phyloP scores from a whole-genome alignment of 352 stramenopile species.

The Phytophthora pistaciae region DNA sequence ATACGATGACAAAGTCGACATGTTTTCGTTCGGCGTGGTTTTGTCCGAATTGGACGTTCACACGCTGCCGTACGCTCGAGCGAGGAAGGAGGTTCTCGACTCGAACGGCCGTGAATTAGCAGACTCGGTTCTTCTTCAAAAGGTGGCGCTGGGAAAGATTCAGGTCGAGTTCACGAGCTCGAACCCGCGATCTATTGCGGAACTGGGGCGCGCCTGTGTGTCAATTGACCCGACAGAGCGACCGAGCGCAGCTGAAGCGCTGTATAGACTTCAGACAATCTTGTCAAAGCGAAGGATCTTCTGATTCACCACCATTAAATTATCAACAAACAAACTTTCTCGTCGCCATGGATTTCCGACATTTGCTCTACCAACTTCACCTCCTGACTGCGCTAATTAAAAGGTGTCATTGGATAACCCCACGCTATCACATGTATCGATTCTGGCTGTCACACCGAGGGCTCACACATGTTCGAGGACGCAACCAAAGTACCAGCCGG shows the following conservation, averaged over 20 bases:
- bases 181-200: conserved; percentile 20
- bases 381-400: too few relatives aligned
- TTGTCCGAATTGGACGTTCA: conserved; percentile 62
- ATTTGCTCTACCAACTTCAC: too few relatives aligned
- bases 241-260: conserved; percentile 32
- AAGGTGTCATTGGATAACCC: not conserved
- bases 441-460: not conserved
- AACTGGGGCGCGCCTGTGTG: conserved; percentile 31
- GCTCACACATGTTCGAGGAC: not conserved
- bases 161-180: conserved; percentile 29
- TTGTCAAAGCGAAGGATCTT: not conserved
- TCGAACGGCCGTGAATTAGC: conserved; percentile 13
- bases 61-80: too few relatives aligned
- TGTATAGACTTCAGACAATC: conserved; percentile 36
- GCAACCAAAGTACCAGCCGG: not conserved
- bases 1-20: conserved; percentile 60
- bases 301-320: too few relatives aligned
- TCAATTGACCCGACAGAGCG: conserved; percentile 23
- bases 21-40: conserved; percentile 73
- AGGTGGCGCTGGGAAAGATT: conserved; percentile 28
- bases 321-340: too few relatives aligned
- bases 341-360: too few relatives aligned
- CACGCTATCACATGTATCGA: too few relatives aligned
- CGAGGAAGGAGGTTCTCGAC: conserved; percentile 22
- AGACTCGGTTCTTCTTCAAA: conserved; percentile 24